A percentile compares a stretch with the other conserved stretches of the same genome.
These are phyloP conservation scores for Mycena vulgaris DNA, from an alignment of 768 basidiomycete genomes.

Conservation along the genomic window DNA sequence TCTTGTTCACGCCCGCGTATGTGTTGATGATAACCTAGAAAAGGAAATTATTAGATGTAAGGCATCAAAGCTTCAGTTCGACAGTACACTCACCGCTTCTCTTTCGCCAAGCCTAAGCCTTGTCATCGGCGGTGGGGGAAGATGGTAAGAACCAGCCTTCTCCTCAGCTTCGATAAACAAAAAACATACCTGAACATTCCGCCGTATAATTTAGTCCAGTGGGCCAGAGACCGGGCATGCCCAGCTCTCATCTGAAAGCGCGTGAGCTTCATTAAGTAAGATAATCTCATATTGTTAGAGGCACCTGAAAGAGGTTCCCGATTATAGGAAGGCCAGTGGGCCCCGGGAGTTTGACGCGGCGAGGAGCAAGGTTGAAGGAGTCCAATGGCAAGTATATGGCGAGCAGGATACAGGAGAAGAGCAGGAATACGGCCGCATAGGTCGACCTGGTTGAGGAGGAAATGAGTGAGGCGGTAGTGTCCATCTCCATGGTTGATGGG, in stretches of 20 bases:
- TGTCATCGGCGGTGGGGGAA: too few relatives aligned
- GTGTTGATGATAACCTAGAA: constrained; percentile 29
- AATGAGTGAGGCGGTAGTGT: neutral
- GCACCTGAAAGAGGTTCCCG: constrained; percentile 29
- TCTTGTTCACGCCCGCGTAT: constrained; percentile 21
- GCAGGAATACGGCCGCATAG: too few relatives aligned
- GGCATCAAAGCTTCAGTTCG: neutral
- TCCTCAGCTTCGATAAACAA: neutral
- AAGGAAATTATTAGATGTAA: neutral
- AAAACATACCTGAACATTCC: constrained; percentile 30
- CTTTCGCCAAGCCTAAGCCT: constrained; percentile 25
- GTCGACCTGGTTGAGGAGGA: neutral
- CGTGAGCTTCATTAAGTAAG: neutral
- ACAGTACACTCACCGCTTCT: constrained; percentile 17
- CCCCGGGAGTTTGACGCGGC: constrained; percentile 23
- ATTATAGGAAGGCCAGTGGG: constrained; percentile 18
- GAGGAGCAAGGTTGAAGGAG: neutral
- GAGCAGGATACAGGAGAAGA: constrained; percentile 1
- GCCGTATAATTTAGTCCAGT: constrained; percentile 27
- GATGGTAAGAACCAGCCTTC: neutral
- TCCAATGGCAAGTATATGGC: neutral
- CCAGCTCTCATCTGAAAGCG: constrained; percentile 23
- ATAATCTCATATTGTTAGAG: neutral
- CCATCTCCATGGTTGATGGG: neutral
- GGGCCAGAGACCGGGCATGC: constrained; percentile 24